phyloP scores from a whole-genome alignment of 2,329 filamentous ascomycete genomes.

The Neopestalotiopsis rosae region DNA sequence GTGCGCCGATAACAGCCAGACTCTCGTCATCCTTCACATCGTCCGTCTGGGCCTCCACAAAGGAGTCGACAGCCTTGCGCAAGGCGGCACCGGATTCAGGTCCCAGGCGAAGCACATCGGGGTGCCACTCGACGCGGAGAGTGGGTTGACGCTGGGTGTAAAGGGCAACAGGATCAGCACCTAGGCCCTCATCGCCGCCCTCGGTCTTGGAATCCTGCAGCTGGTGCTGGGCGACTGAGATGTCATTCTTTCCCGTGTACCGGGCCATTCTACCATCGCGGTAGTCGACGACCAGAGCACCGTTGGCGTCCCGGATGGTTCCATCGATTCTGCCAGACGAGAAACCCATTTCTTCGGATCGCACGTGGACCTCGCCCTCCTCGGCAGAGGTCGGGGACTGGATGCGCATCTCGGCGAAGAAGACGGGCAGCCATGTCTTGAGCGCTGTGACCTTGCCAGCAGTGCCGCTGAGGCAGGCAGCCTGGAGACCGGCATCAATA shows the following conservation, averaged over 20 bases:
- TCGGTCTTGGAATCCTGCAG: not conserved
- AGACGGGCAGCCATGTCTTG: constrained; percentile 21
- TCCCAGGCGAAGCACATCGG: not conserved
- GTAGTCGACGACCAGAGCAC: not conserved
- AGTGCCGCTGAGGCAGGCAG: constrained; percentile 19
- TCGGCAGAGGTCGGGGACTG: not conserved
- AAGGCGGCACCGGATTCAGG: not conserved
- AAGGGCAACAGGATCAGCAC: too few relatives aligned
- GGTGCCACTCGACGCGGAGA: not conserved
- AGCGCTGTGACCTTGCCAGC: constrained; percentile 14
- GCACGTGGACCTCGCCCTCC: not conserved
- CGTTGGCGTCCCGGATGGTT: not conserved
- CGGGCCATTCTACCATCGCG: not conserved
- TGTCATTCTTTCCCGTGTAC: not conserved
- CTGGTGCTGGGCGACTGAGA: not conserved
- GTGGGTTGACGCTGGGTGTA: not conserved
- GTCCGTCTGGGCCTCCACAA: too few relatives aligned
- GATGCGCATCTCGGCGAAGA: constrained; percentile 23
- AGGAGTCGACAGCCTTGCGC: not conserved
- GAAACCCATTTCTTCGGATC: not conserved
- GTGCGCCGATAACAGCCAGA: not conserved
- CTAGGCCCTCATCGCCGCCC: not conserved
- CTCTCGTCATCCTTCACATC: not conserved
- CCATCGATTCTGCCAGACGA: not conserved
- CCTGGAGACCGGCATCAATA: constrained; percentile 27